A percentile compares a stretch with the other conserved stretches of the same genome.
phyloP scores from a whole-genome alignment of 108 stramenopile species.

The Cyclotella baltica region DNA sequence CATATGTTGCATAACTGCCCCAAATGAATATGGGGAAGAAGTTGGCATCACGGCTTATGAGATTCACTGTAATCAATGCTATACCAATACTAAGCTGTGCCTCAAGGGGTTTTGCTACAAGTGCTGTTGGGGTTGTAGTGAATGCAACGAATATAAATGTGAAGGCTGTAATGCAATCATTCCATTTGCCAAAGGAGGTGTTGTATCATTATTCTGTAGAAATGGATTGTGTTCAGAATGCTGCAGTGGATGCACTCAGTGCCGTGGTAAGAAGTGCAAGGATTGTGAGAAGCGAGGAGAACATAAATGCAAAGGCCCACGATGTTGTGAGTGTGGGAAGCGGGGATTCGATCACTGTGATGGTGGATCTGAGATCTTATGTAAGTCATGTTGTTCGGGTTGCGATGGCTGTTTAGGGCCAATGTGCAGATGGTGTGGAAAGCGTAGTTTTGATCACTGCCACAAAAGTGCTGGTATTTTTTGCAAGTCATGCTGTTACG shows the following conservation, averaged over 20 bases:
- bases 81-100: background rate
- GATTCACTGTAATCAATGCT: background rate
- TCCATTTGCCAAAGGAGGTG: slow-evolving; percentile 8
- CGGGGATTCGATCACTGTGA: slow-evolving; percentile 14
- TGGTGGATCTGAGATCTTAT: background rate
- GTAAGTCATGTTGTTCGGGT: slow-evolving; percentile 3
- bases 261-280: background rate
- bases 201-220: slow-evolving; percentile 1
- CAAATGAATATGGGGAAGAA: slow-evolving; percentile 9
- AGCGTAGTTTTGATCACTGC: slow-evolving; percentile 6
- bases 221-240: background rate
- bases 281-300: slow-evolving; percentile 11
- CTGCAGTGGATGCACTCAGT: slow-evolving; percentile 10
- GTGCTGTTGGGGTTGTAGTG: slow-evolving; percentile 26
- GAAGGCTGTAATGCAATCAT: background rate
- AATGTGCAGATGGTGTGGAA: background rate
- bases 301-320: slow-evolving; percentile 2
- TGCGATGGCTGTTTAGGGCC: background rate
- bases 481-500: slow-evolving; percentile 11
- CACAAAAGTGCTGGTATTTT: slow-evolving; percentile 1
- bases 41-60: slow-evolving; percentile 18
- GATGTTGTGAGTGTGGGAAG: slow-evolving; percentile 7
- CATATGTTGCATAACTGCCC: slow-evolving; percentile 9
- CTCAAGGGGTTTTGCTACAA: slow-evolving; percentile 11
- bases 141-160: slow-evolving; percentile 4